Conservation (phyloP, 2,329 filamentous ascomycete species). For the Verticillium albo-atrum region DNA sequence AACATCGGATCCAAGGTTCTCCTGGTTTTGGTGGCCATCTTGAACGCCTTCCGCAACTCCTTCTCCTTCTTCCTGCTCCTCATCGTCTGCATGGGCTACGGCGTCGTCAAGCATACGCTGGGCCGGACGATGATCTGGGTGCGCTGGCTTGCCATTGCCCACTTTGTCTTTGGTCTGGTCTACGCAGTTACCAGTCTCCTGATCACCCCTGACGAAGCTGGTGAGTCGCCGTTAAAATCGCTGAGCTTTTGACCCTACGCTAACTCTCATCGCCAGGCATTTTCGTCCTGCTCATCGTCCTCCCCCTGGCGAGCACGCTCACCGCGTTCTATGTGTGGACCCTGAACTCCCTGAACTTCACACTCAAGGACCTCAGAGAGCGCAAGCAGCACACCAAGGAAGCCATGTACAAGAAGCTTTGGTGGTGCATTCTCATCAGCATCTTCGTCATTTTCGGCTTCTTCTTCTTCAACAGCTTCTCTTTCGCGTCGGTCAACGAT, state of each 20-base stretch:
- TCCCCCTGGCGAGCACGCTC: conserved; percentile 85
- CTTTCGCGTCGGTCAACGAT: conserved; percentile 79
- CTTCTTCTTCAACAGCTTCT: conserved; percentile 98
- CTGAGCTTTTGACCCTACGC: neutral
- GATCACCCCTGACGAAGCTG: conserved; percentile 81
- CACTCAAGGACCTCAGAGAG: conserved; percentile 92
- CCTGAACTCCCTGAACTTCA: conserved; percentile 87
- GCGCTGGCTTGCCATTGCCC: conserved; percentile 81
- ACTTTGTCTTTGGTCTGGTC: conserved; percentile 92
- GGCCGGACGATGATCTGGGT: conserved; percentile 94
- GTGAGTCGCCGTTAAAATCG: conserved; percentile 30
- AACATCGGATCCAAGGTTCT: conserved; percentile 79
- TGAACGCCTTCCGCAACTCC: conserved; percentile 92
- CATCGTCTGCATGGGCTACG: conserved; percentile 99
- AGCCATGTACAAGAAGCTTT: conserved; percentile 94
- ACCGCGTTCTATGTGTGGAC: conserved; percentile 99
- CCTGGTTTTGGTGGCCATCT: conserved; percentile 84
- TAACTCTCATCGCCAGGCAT: conserved; percentile 50
- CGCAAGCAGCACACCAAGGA: conserved; percentile 93
- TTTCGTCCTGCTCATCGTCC: conserved; percentile 85
- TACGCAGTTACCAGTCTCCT: conserved; percentile 88
- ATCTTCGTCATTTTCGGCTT: conserved; percentile 96
- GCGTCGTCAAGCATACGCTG: conserved; percentile 89
- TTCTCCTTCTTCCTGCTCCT: conserved; percentile 98
- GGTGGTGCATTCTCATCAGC: conserved; percentile 93